Base-by-base conservation (phyloP, 352 stramenopile genomes). In the Globisporangium rhizosaccharum region DNA sequence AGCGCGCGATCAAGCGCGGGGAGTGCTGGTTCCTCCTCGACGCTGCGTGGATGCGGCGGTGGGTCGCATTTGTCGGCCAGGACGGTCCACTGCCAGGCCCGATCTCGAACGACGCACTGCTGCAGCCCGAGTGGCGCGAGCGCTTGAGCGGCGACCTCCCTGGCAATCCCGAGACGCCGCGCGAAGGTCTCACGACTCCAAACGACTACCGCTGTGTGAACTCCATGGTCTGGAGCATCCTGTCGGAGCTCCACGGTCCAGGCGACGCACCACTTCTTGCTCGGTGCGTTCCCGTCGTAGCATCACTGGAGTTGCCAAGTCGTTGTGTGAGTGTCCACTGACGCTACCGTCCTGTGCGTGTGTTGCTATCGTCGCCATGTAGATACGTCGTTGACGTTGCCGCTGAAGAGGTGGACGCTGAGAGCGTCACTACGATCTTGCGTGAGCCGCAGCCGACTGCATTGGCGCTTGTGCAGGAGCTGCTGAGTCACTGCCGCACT, bases 11-110 rank as follows among this genome's bases (percentile, higher is more conserved):
- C 56, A 71, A 71, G 50, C 75, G 79, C 49, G 68, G 73, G 2
- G 84, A 93, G 64, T 90, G 78, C 70, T 93, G 81, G 81, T 85
- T 90, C 61, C 61, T 87, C 9, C 60, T 93, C 28, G 73, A 90
- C 56, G 62, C 73, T 2, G 61, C 75, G 23, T 91, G 84, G 84
- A 87, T 93, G 70, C 57, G 53, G 45, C 65, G 61, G 25, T 93
- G 81, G 84, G 59, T 81, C 28, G 61, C 65, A 53, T 91, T 88
- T 44, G 82, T 76, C 37, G 68, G 68, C 36, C 71, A 73, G 36
- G 67, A 70, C 53, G 81, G 79, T 12, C 63, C 78, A 8, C 61
- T 77, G 26, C 81, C 81, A 6, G 84, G 84, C 0, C 67, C 68
- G 9, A 90, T 93, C 66, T 73, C 75, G 5, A 93, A 91, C 61